Conservation (phyloP, 2,329 filamentous ascomycete genomes). For the Cercospora sp. region DNA sequence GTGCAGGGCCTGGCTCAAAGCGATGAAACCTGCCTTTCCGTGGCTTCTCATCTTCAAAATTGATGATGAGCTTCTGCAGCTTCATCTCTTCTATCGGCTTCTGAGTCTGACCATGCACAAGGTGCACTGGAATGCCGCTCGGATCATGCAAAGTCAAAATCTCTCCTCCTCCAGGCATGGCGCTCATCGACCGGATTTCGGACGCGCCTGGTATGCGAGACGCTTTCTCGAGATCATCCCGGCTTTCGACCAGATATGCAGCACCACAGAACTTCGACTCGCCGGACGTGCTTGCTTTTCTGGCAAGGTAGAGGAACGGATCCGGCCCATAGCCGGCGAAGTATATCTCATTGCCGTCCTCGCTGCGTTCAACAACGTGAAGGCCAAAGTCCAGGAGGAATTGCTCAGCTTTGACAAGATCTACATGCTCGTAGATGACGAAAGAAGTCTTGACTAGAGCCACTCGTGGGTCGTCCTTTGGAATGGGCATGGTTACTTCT, state of each 20-base stretch:
- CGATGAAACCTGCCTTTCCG: slow-evolving; percentile 44
- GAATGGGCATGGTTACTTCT: background rate
- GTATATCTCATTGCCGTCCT: slow-evolving; percentile 40
- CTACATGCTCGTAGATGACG: slow-evolving; percentile 51
- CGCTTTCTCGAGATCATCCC: slow-evolving; percentile 47
- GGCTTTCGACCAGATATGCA: slow-evolving; percentile 44
- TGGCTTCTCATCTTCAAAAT: slow-evolving; percentile 42
- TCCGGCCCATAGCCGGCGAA: slow-evolving; percentile 49
- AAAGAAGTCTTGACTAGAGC: slow-evolving; percentile 2
- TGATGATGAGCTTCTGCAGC: slow-evolving; percentile 39
- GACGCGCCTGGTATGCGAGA: slow-evolving; percentile 24
- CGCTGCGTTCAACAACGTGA: slow-evolving; percentile 43
- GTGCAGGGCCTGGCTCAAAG: slow-evolving; percentile 51
- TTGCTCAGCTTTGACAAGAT: slow-evolving; percentile 51
- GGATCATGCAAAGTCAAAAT: slow-evolving; percentile 44
- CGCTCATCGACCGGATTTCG: slow-evolving; percentile 32
- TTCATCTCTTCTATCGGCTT: slow-evolving; percentile 26
- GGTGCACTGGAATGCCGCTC: slow-evolving; percentile 45
- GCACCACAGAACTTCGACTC: slow-evolving; percentile 48
- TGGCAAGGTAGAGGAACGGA: slow-evolving; percentile 41
- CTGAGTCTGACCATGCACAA: slow-evolving; percentile 43
- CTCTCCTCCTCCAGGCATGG: slow-evolving; percentile 45
- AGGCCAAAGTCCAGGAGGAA: slow-evolving; percentile 51
- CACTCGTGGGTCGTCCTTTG: slow-evolving; percentile 1
- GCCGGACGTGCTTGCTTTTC: slow-evolving; percentile 19